These are phyloP conservation scores for Aspergillus haitiensis DNA, from an alignment of 495 filamentous ascomycete genomes.

Conservation along the genomic window DNA sequence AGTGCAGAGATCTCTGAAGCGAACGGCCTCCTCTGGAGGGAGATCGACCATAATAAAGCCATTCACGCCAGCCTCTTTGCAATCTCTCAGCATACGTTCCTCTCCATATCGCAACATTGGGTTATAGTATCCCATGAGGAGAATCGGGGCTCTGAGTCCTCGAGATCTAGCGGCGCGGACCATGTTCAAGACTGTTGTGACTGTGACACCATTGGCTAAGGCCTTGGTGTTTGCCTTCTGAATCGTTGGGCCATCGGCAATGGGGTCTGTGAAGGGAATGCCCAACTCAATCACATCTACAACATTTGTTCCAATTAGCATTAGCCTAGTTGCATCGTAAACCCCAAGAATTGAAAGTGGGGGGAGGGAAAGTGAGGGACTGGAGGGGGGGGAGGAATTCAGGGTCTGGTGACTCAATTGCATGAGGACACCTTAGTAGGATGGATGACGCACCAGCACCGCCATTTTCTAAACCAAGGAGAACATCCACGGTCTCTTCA, in stretches of 20 bases:
- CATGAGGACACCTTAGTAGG: conserved; percentile 8
- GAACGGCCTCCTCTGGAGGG: conserved; percentile 93
- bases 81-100: conserved; percentile 81
- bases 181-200: conserved; percentile 72
- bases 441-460: conserved; percentile 68
- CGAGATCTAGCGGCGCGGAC: conserved; percentile 71
- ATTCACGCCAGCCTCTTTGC: conserved; percentile 83
- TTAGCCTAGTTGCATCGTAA: background rate
- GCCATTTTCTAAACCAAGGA: conserved; percentile 88
- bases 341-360: background rate
- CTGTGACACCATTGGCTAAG: conserved; percentile 83
- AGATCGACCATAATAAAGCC: conserved; percentile 98
- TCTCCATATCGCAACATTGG: conserved; percentile 91
- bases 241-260: conserved; percentile 92
- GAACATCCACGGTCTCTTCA: conserved; percentile 75
- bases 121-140: conserved; percentile 99
- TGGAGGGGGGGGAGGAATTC: no score
- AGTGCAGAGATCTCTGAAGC: conserved; percentile 82
- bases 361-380: background rate
- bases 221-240: conserved; percentile 89
- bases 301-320: background rate
- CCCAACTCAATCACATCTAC: conserved; percentile 55
- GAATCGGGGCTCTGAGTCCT: conserved; percentile 76
- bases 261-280: conserved; percentile 96
- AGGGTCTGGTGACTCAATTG: conserved; percentile 5